Base-by-base conservation (phyloP, 2,329 filamentous ascomycete species). In the Pseudogymnoascus pannorum region DNA sequence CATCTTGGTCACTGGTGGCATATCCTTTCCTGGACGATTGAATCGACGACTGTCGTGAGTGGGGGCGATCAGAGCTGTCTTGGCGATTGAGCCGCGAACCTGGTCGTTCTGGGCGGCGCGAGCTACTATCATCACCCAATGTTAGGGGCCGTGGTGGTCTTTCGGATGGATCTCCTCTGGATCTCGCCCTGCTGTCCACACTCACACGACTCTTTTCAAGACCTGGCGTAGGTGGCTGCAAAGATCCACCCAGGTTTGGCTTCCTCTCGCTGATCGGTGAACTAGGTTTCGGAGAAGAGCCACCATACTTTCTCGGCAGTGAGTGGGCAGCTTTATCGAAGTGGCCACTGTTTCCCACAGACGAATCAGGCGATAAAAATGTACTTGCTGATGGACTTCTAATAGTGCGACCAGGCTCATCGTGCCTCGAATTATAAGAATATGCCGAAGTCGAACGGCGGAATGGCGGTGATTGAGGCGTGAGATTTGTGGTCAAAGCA, bases 401-500 rank as follows among this genome's bases (percentile, higher is more conserved):
- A 18, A 31, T 5, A 9, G 48, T 11, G 26, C 48, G 48, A n/a
- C 48, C 26, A 73, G 40, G 60, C 11, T 68, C 66, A 11, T 62
- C 18, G 44, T 69, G 65, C 54, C 58, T 65, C 1, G 66, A 60
- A n/a, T 60, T 62, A 3, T 40, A 60, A 31, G 65, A 57, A 60
- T 63, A 70, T 12, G 68, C 66, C 7, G 71, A 72, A 22, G 67
- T 62, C 62, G 66, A 72, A 63, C 70, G 66, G 61, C 68, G 60
- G 44, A 66, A 72, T 59, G 69, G 63, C 33, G 69, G 69, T 22
- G 69, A 64, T n/a, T 70, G 67, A 65, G 66, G 64, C 12, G 66
- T 66, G 6, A 72, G 62, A 59, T 71, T 71, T 5, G 71, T 72
- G 42, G 72, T 65, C n/a, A 72, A 61, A 14, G 62, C 61, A 38